Conservation (phyloP, 2,329 filamentous ascomycete species). For the Pseudogymnoascus sp. region DNA sequence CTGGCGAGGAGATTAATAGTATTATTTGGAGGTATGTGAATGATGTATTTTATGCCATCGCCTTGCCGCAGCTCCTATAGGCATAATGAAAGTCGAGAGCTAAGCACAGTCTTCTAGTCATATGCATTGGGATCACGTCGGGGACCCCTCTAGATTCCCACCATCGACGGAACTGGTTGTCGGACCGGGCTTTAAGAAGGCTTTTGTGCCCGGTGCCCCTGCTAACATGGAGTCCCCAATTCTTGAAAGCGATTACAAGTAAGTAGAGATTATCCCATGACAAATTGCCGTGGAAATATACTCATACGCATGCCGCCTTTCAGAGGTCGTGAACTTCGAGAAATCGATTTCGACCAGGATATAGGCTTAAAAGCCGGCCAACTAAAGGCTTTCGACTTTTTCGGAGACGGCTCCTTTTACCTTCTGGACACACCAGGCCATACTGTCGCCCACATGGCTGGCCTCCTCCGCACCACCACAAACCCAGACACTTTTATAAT, state of each 20-base stretch:
- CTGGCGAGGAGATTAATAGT: conserved; percentile 28
- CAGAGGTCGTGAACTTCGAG: conserved; percentile 29
- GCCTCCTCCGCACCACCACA: not conserved
- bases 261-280: not conserved
- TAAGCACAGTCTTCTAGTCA: not conserved
- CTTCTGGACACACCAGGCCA: not conserved
- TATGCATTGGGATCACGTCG: not conserved
- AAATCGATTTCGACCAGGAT: conserved; percentile 27
- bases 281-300: not conserved
- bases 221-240: not conserved
- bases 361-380: conserved; percentile 34
- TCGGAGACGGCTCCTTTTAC: not conserved
- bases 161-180: not conserved
- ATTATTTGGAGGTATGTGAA: conserved; percentile 26
- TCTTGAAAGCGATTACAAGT: not conserved
- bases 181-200: not conserved
- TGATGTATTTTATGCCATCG: not conserved
- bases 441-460: not conserved
- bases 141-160: not conserved
- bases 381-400: conserved; percentile 26
- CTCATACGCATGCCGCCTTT: not conserved
- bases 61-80: not conserved
- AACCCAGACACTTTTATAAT: not conserved
- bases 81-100: not conserved
- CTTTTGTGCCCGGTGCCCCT: not conserved